Conservation (phyloP, 139 green algal genomes). For the Prasinococcaceae sp. region DNA sequence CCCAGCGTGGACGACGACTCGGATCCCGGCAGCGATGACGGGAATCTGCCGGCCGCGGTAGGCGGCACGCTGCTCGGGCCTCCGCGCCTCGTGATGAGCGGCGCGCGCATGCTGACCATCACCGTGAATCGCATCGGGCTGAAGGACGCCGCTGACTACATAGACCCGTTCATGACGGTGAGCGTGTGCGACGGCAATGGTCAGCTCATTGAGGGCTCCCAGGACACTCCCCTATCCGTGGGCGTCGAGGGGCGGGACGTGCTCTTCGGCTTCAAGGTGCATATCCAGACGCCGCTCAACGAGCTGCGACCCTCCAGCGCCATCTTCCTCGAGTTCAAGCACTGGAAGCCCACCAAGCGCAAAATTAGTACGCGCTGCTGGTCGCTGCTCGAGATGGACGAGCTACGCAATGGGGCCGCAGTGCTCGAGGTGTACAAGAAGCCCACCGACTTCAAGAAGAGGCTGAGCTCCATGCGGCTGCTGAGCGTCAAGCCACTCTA, state of each 20-base stretch:
- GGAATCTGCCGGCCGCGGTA: not conserved
- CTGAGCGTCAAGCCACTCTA: conserved; percentile 46
- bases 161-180: conserved; percentile 34
- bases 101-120: conserved; percentile 7
- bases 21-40: not conserved
- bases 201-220: conserved; percentile 29
- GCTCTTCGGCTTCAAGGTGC: conserved; percentile 34
- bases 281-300: conserved; percentile 42
- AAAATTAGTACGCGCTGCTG: conserved; percentile 34
- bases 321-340: conserved; percentile 55
- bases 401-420: conserved; percentile 27
- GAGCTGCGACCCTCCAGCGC: conserved; percentile 21
- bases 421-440: conserved; percentile 35
- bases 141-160: conserved; percentile 34
- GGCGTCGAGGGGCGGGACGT: conserved; percentile 25
- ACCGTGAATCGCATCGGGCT: conserved; percentile 35
- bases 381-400: conserved; percentile 42
- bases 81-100: not conserved
- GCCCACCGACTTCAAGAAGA: conserved; percentile 30
- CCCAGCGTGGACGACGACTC: too few species aligned
- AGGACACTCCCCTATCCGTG: conserved; percentile 30
- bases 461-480: conserved; percentile 30
- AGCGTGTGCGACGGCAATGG: conserved; percentile 32
- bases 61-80: not conserved
- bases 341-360: conserved; percentile 54